Evolutionary conservation across 768 basidiomycete genomes (phyloP), one percentile per base, ranked within the genome.

Genomic region (Hydnomerulius pinastri): DNA sequence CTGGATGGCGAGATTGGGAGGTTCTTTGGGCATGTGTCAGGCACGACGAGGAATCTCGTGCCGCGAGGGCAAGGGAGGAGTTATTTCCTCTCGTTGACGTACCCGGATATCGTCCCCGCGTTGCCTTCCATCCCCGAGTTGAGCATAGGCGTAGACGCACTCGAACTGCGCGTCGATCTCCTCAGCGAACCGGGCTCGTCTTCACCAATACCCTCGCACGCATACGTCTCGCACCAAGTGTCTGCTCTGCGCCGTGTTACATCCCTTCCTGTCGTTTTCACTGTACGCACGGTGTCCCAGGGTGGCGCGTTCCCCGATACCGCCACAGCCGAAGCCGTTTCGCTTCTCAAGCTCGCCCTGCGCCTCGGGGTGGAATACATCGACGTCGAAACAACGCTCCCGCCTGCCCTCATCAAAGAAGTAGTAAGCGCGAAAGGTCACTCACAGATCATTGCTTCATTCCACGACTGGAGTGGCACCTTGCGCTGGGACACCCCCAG

Each of bases 101-200:
- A 92, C 71, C 92, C 96, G 1, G 92, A 97, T 63, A 64, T 97
- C 55, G 83, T 77, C 0, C 80, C 82, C 4, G 86, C 87, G 0
- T 73, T 93, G 35, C 67, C 76, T 13, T 66, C 81, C 43, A 79
- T 98, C 35, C 82, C 90, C 18, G 81, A 87, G 37, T 68, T 99
- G 51, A 82, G 82, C 0, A 76, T 81, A 15, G 97, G 97, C 4
- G 90, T 86, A 6, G 95, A 98, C 61, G 96, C 94, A 0, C 71
- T 98, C 51, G 97, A 99, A 67, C 65, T 98, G n/a, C 85, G 96
- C 9, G 94, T 93, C 10, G 97, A 99, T 66, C 78, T 98, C 7
- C 77, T 99, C 17, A 83, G 81, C 13, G 81, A 62, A 18, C 59
- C 71, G 0, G 78, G 77, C 41, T 64, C 71, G n/a, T 64, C 76